Evolutionary conservation across 495 filamentous ascomycete species (phyloP).

Genomic region (Aspergillus diversus): DNA sequence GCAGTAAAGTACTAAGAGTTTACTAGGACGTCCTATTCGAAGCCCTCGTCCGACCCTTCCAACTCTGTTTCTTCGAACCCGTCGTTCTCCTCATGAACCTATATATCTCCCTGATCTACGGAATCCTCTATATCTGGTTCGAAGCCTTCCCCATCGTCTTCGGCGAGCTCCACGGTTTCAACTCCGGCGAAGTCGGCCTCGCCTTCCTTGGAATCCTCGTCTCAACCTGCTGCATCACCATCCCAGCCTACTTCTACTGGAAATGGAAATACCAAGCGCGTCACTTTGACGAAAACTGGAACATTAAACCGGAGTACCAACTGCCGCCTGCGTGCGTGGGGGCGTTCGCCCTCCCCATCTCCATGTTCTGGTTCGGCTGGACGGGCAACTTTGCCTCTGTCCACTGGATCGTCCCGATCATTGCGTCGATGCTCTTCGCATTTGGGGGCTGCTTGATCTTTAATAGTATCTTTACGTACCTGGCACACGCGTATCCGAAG

Average conservation of each 20-base stretch:
- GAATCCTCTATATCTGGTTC: slow-evolving; percentile 60
- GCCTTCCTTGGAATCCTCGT: slow-evolving; percentile 57
- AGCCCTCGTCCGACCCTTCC: slow-evolving; percentile 45
- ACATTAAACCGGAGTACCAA: slow-evolving; percentile 47
- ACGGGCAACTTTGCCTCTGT: slow-evolving; percentile 51
- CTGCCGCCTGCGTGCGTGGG: slow-evolving; percentile 53
- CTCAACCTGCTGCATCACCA: slow-evolving; percentile 36
- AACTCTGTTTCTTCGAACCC: slow-evolving; percentile 51
- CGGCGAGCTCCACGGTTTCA: slow-evolving; percentile 51
- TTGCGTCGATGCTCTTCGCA: slow-evolving; percentile 56
- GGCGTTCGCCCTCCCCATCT: slow-evolving; percentile 52
- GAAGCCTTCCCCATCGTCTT: slow-evolving; percentile 61
- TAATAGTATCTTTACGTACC: slow-evolving; percentile 51
- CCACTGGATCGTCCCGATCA: slow-evolving; percentile 64
- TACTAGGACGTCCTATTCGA: slow-evolving; percentile 38
- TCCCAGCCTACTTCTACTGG: slow-evolving; percentile 52
- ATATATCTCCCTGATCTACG: slow-evolving; percentile 57
- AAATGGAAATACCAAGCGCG: slow-evolving; percentile 42
- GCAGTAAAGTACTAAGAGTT: not conserved
- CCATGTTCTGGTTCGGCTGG: slow-evolving; percentile 67
- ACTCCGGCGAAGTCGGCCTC: slow-evolving; percentile 47
- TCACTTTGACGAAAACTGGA: slow-evolving; percentile 42
- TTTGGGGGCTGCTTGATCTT: slow-evolving; percentile 61
- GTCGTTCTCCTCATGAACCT: slow-evolving; percentile 56
- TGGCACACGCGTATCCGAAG: slow-evolving; percentile 47